These are phyloP conservation scores for Ochromonas danica DNA, from an alignment of 108 stramenopile species.

Conservation along the genomic window DNA sequence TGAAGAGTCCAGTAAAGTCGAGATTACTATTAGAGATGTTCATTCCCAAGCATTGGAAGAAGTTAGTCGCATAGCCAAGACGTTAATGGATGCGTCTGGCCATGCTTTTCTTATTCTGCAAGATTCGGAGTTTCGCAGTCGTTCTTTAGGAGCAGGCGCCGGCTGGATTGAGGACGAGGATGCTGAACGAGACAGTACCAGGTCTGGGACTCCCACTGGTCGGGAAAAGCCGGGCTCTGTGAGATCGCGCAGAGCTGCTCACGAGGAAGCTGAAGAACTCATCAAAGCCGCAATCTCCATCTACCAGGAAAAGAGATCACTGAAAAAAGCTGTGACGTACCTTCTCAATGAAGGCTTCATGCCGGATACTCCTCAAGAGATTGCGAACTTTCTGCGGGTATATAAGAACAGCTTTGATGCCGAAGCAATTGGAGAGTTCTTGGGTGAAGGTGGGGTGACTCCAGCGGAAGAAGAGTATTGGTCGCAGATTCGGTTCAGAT, in stretches of 20 bases:
- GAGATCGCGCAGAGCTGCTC: neutral
- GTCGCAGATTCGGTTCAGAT: slow-evolving; percentile 28
- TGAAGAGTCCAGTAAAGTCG: slow-evolving; percentile 41
- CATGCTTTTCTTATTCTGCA: slow-evolving; percentile 44
- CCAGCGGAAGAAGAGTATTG: slow-evolving; percentile 35
- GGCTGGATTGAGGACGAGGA: slow-evolving; percentile 41
- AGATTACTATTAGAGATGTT: slow-evolving; percentile 40
- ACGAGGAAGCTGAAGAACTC: neutral
- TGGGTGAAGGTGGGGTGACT: slow-evolving; percentile 66
- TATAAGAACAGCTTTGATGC: slow-evolving; percentile 75
- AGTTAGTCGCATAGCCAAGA: slow-evolving; percentile 62
- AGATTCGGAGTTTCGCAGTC: slow-evolving; percentile 38
- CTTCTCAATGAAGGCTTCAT: slow-evolving; percentile 80
- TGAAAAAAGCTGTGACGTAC: slow-evolving; percentile 87
- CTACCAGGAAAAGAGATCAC: slow-evolving; percentile 27
- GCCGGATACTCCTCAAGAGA: slow-evolving; percentile 79
- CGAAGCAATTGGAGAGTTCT: slow-evolving; percentile 76
- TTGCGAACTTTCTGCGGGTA: slow-evolving; percentile 77
- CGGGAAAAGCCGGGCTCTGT: slow-evolving; percentile 1
- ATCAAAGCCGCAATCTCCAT: slow-evolving; percentile 23
- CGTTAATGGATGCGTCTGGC: slow-evolving; percentile 58
- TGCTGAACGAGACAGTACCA: neutral
- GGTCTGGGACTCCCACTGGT: neutral
- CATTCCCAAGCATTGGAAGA: slow-evolving; percentile 68
- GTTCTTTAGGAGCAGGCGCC: neutral